Evolutionary conservation across 768 basidiomycete genomes (phyloP).

Genomic region (Boletus sensibilis): DNA sequence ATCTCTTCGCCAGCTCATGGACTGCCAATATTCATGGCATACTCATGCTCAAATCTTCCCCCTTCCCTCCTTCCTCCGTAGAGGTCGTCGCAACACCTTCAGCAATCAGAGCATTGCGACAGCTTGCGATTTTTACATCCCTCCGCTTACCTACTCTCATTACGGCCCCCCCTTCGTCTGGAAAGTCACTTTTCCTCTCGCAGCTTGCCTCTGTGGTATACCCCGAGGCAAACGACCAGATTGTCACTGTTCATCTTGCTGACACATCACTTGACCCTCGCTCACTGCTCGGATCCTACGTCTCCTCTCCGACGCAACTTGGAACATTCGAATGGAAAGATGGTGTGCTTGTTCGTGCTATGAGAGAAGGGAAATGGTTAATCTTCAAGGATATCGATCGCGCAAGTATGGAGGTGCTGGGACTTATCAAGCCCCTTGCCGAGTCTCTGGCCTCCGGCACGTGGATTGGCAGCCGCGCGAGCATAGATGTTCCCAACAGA

Average conservation of each 20-base stretch:
- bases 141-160: slow-evolving; percentile 76
- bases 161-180: slow-evolving; percentile 83
- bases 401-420: slow-evolving; percentile 86
- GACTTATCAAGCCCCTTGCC: slow-evolving; percentile 78
- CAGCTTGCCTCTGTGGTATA: slow-evolving; percentile 70
- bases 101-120: slow-evolving; percentile 54
- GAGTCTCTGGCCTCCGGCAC: slow-evolving; percentile 69
- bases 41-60: slow-evolving; percentile 53
- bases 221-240: slow-evolving; percentile 59
- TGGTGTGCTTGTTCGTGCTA: slow-evolving; percentile 85
- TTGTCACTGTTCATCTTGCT: slow-evolving; percentile 86
- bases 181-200: slow-evolving; percentile 78
- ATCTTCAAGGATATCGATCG: slow-evolving; percentile 91
- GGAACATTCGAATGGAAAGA: slow-evolving; percentile 97
- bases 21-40: slow-evolving; percentile 65
- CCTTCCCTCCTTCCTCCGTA: slow-evolving; percentile 25
- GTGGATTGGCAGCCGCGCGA: slow-evolving; percentile 71
- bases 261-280: slow-evolving; percentile 96
- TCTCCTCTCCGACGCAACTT: slow-evolving; percentile 78
- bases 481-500: slow-evolving; percentile 69
- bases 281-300: slow-evolving; percentile 87
- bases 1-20: slow-evolving; percentile 45
- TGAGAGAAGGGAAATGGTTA: slow-evolving; percentile 90
- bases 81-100: slow-evolving; percentile 65
- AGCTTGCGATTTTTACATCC: slow-evolving; percentile 63